Evolutionary conservation across 306 rosid genomes (phyloP), one percentile per base, ranked within the genome.

Genomic region (Rosa persica): DNA sequence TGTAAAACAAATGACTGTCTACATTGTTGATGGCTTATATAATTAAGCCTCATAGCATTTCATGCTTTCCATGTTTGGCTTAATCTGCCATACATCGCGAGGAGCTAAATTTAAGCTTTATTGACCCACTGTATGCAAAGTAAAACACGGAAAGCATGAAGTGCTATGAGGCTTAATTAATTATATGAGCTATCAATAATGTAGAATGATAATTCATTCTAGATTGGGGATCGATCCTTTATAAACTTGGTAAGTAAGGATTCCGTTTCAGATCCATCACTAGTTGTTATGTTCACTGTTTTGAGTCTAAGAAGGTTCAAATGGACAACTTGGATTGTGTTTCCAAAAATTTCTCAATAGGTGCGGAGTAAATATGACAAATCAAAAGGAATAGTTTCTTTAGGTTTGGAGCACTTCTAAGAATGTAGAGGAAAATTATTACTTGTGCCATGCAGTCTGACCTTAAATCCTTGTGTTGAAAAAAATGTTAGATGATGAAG

Each of bases 381-480:
- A 71, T 77, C 78, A 78, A 76, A 40, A 81, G 58, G 8, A 12
- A 20, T 38, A 76, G 78, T 51, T 81, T 64, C 77, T 76, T 81
- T 17, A 81, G 65, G 48, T 70, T 81, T 70, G 84, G 80, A 72
- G 80, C 76, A 65, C 80, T 76, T 62, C 44, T 42, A 15, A 76
- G 49, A 22, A 81, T 17, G 68, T 73, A 58, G 44, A 81, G 22
- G 8, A 22, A 39, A 42, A 70, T 49, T 66, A 23, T 25, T 38
- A 76, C 72, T 34, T 47, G 48, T 75, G 19, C 27, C 12, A 30
- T 8, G 34, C 17, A 30, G 42, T 60, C 77, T 36, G 76, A 65
- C 68, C 15, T 13, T 44, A 57, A 39, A 2, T 80, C 79, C 25
- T 43, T 74, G 38, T 74, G 64, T 40, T 74, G 62, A 42, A 81